Conservation (phyloP, 2,329 filamentous ascomycete species). For the Fusarium torulosum region DNA sequence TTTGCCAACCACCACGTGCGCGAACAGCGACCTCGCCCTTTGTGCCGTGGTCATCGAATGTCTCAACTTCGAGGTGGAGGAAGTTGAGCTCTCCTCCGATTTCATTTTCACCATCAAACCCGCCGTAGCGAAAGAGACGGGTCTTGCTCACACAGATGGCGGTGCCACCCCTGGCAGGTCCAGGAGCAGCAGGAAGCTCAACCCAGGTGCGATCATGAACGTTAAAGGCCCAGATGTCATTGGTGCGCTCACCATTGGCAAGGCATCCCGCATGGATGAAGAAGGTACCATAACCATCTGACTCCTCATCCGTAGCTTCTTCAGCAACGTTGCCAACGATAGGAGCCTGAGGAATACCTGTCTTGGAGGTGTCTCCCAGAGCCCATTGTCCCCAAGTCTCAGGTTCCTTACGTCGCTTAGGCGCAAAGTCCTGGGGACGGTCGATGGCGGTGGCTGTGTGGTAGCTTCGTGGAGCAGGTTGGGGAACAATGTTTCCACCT, state of each 20-base stretch:
- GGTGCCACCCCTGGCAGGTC: slow-evolving; percentile 73
- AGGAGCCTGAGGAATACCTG: slow-evolving; percentile 70
- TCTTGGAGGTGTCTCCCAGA: slow-evolving; percentile 65
- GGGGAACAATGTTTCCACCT: slow-evolving; percentile 54
- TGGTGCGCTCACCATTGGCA: slow-evolving; percentile 68
- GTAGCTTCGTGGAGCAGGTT: slow-evolving; percentile 77
- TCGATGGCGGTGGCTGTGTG: slow-evolving; percentile 72
- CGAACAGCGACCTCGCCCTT: slow-evolving; percentile 64
- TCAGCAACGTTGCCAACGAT: slow-evolving; percentile 69
- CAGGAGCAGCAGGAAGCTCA: slow-evolving; percentile 75
- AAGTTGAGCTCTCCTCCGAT: slow-evolving; percentile 80
- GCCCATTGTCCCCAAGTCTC: slow-evolving; percentile 68
- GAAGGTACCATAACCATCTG: slow-evolving; percentile 74
- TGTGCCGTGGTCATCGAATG: slow-evolving; percentile 64
- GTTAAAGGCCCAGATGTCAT: slow-evolving; percentile 85
- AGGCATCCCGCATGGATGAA: slow-evolving; percentile 83
- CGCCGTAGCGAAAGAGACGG: slow-evolving; percentile 82
- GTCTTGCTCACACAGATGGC: slow-evolving; percentile 74
- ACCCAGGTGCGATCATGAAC: slow-evolving; percentile 74
- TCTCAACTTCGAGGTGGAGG: slow-evolving; percentile 68
- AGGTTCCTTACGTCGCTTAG: slow-evolving; percentile 52
- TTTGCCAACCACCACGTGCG: slow-evolving; percentile 68
- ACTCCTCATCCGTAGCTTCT: slow-evolving; percentile 69
- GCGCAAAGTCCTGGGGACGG: slow-evolving; percentile 66
- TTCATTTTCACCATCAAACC: slow-evolving; percentile 78